These are phyloP conservation scores for Aspergillus panamensis DNA, from an alignment of 495 filamentous ascomycete species.

Conservation along the genomic window DNA sequence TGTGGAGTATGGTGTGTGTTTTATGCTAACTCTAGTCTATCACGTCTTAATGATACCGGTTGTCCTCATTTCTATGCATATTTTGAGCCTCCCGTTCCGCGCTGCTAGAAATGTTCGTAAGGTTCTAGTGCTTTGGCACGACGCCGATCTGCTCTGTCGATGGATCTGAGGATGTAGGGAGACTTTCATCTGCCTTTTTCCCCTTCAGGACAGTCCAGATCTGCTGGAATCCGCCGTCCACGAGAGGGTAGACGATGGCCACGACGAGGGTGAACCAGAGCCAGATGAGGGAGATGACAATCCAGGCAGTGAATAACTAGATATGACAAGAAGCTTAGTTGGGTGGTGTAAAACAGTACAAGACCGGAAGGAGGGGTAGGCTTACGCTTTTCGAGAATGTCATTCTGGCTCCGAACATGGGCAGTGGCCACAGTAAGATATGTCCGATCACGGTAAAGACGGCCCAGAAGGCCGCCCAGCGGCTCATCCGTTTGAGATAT, in stretches of 20 bases:
- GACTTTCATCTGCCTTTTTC: not conserved
- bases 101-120: too few species aligned
- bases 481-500: conserved; percentile 33
- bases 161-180: not conserved
- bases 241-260: conserved; percentile 18
- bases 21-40: too few species aligned
- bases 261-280: conserved; percentile 13
- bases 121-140: not conserved
- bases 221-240: conserved; percentile 20
- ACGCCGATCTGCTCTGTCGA: not conserved
- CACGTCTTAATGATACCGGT: too few species aligned
- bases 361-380: not conserved
- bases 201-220: not conserved
- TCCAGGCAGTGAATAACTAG: not conserved
- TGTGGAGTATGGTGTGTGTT: too few species aligned
- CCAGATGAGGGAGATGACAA: conserved; percentile 4
- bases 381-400: conserved; percentile 3
- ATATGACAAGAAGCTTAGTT: not conserved
- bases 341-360: too few species aligned
- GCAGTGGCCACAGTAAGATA: conserved; percentile 41
- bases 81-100: too few species aligned
- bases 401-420: conserved; percentile 25
- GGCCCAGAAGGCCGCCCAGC: conserved; percentile 38
- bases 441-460: conserved; percentile 37
- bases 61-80: too few species aligned